Evolutionary conservation across 2,329 filamentous ascomycete genomes (phyloP).

Genomic region (Nothomitra cinnamomea): DNA sequence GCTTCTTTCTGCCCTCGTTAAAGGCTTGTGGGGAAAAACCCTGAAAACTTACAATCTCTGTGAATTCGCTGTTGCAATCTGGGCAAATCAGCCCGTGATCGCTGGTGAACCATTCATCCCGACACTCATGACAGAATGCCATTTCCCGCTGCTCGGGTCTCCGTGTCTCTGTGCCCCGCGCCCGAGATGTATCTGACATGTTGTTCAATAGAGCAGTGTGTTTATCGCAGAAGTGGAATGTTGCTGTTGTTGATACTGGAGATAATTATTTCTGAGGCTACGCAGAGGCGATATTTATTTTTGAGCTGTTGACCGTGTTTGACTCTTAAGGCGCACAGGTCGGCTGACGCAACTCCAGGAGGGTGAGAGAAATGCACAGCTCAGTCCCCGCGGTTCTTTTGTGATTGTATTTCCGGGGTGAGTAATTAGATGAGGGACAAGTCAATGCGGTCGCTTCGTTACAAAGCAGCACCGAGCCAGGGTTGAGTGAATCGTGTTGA

Average conservation of each 20-base stretch:
- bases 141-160: constrained; percentile 38
- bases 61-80: constrained; percentile 58
- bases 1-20: not conserved
- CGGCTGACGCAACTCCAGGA: too few species aligned
- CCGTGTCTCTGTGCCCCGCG: not conserved
- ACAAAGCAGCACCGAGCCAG: constrained; percentile 4
- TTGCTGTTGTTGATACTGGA: too few species aligned
- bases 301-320: too few species aligned
- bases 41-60: constrained; percentile 56
- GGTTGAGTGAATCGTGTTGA: not conserved
- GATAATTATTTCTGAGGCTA: too few species aligned
- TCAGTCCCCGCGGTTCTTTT: too few species aligned
- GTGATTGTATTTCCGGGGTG: too few species aligned
- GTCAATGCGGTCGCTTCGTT: too few species aligned
- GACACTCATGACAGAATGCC: constrained; percentile 73
- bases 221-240: not conserved
- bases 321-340: too few species aligned
- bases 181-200: constrained; percentile 2
- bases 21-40: not conserved
- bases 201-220: constrained; percentile 17
- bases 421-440: too few species aligned
- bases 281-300: too few species aligned
- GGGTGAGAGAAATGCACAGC: too few species aligned
- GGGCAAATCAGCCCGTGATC: constrained; percentile 57
- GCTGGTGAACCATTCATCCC: constrained; percentile 63